Base-by-base conservation (phyloP, 2,329 filamentous ascomycete species). In the Ascochyta rabiei region DNA sequence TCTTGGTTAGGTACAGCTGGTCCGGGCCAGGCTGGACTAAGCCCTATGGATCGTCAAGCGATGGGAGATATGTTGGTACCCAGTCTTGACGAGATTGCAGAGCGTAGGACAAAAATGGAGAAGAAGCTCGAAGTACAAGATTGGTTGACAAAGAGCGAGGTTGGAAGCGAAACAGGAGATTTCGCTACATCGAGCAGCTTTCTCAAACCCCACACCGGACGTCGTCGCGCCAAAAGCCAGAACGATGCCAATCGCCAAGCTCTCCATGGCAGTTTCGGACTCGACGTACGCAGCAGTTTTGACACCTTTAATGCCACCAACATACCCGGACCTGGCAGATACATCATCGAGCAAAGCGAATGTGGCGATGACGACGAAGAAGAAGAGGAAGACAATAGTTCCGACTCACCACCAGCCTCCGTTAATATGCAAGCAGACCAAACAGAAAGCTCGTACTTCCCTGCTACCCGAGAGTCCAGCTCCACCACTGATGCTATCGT, bases 61-160 rank as follows among this genome's bases (percentile, higher is more conserved):
- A 65, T 79, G 58, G 70, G 68, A 4, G 68, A 80, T 48, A 69
- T 73, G 15, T 76, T 75, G 40, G 73, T 82, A 4, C 76, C 75
- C 13, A 84, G 77, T 43, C 72, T 83, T 7, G 81, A 82, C 42
- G 81, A 85, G 23, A 71, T 83, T 43, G 76, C 79, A 42, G 72
- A 78, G 38, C 72, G 78, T 53, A 76, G 79, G 44, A 72, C 78
- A 30, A 70, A 77, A 28, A 75, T 78, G 3, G 79, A 83, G 45
- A 83, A 80, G 62, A 83, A 83, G 53, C 74, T 77, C 8, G 81
- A 83, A 48, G 82, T 86, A 30, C 75, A 77, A 46, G 73, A 77
- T 19, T 86, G 83, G 83, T 76, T 84, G 3, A 77, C 72, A 13
- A 75, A 71, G 47, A 77, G 71, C 50, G 73, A 76, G 50, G 76